Percentiles rank a stretch among this genome's conserved stretches.
These are phyloP conservation scores for Rhodosporidiobolus odoratus DNA, from an alignment of 768 basidiomycete genomes.

Conservation along the genomic window DNA sequence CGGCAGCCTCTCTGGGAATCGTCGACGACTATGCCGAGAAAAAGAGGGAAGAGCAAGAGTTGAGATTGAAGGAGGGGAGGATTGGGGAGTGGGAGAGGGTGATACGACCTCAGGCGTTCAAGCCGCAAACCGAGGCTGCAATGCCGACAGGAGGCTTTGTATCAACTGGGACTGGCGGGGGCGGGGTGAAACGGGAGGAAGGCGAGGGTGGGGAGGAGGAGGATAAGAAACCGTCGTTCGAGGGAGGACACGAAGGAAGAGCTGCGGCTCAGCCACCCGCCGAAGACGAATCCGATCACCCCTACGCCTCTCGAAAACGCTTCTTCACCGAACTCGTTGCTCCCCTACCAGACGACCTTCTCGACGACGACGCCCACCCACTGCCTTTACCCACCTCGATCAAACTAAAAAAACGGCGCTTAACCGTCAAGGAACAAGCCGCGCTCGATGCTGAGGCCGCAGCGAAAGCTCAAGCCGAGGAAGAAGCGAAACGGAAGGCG, in stretches of 20 bases:
- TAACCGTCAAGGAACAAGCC: conserved; percentile 35
- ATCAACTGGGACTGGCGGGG: no score
- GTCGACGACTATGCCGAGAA: conserved; percentile 70
- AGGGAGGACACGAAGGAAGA: background rate
- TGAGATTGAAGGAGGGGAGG: conserved; percentile 40
- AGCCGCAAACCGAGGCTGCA: background rate
- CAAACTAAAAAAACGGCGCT: conserved; percentile 31
- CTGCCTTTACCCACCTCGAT: background rate
- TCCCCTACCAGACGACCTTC: conserved; percentile 8
- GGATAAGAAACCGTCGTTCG: background rate
- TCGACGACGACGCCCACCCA: conserved; percentile 20
- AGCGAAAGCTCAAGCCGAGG: background rate
- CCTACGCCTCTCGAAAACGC: background rate
- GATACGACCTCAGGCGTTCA: conserved; percentile 1
- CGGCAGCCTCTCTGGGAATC: conserved; percentile 75
- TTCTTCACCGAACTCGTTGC: conserved; percentile 21
- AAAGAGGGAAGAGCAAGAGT: conserved; percentile 57
- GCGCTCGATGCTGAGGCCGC: conserved; percentile 6
- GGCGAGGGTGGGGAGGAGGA: background rate
- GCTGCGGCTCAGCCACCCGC: background rate
- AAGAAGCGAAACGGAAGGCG: conserved; percentile 1
- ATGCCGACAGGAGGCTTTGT: conserved; percentile 6
- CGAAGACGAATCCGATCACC: background rate
- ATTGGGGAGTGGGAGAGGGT: conserved; percentile 36
- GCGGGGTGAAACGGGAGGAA: background rate